Evolutionary conservation across 306 rosid genomes (phyloP).

Genomic region (Coriaria nepalensis): DNA sequence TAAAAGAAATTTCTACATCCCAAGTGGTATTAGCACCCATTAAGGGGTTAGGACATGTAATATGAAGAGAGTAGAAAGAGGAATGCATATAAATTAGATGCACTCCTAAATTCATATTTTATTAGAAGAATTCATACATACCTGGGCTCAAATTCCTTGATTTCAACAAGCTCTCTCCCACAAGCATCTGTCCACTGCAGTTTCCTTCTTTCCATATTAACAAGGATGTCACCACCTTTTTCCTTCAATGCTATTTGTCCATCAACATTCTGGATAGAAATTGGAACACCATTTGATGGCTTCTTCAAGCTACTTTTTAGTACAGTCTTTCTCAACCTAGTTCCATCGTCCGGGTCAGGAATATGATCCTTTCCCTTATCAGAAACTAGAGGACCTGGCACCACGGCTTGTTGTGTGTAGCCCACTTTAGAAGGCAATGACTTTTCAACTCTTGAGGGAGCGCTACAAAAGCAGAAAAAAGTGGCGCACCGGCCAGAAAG

Average conservation of each 20-base stretch:
- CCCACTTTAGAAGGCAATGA: constrained; percentile 81
- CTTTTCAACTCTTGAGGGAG: constrained; percentile 71
- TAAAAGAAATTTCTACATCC: too few species aligned
- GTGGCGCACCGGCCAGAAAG: constrained; percentile 79
- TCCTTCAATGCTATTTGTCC: constrained; percentile 29
- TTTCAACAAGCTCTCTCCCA: constrained; percentile 73
- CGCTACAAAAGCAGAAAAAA: constrained; percentile 86
- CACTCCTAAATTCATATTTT: too few species aligned
- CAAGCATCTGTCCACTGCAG: constrained; percentile 94
- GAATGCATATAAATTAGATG: too few species aligned
- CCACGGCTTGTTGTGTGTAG: constrained; percentile 62
- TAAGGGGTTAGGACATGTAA: too few species aligned
- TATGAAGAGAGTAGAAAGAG: too few species aligned
- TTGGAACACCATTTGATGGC: constrained; percentile 25
- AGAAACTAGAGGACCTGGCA: constrained; percentile 37
- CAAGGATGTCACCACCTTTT: constrained; percentile 25
- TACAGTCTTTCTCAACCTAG: constrained; percentile 29
- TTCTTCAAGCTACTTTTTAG: constrained; percentile 84
- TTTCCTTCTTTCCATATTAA: constrained; percentile 51
- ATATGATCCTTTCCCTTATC: constrained; percentile 39
- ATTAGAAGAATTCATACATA: constrained; percentile 2
- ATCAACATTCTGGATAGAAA: constrained; percentile 30
- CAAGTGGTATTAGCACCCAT: too few species aligned
- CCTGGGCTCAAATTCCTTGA: constrained; percentile 97
- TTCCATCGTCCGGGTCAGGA: constrained; percentile 24